These are phyloP conservation scores for Auricularia sp. DNA, from an alignment of 768 basidiomycete species.

Conservation along the genomic window DNA sequence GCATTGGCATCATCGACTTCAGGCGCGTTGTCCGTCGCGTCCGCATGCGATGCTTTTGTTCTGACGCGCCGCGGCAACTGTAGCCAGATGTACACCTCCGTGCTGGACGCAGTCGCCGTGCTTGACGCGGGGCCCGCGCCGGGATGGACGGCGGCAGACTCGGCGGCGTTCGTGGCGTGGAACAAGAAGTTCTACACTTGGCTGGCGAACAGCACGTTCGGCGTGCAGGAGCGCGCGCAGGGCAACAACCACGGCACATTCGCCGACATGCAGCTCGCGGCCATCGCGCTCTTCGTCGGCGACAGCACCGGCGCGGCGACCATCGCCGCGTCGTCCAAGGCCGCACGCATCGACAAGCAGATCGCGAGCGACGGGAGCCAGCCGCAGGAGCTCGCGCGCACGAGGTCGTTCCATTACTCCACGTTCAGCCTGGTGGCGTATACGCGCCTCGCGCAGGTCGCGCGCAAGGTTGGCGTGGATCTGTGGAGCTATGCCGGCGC, in stretches of 20 bases:
- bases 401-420: neutral
- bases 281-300: neutral
- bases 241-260: neutral
- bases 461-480: neutral
- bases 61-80: neutral
- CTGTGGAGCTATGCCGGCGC: neutral
- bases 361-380: neutral
- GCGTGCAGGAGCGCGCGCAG: neutral
- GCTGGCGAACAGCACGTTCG: constrained; percentile 1
- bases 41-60: neutral
- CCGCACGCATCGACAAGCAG: neutral
- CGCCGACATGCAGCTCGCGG: constrained; percentile 1
- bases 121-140: neutral
- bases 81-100: neutral
- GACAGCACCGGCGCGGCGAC: neutral
- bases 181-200: neutral
- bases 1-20: constrained; percentile 1
- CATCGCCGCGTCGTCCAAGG: neutral
- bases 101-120: neutral
- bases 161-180: neutral
- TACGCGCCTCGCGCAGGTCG: neutral
- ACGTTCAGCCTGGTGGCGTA: neutral
- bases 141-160: neutral
- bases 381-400: neutral
- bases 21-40: neutral